Percentiles rank a stretch among this genome's conserved stretches.
Conservation (phyloP, 257 asterid genomes). For the Penstemon eatonii region DNA sequence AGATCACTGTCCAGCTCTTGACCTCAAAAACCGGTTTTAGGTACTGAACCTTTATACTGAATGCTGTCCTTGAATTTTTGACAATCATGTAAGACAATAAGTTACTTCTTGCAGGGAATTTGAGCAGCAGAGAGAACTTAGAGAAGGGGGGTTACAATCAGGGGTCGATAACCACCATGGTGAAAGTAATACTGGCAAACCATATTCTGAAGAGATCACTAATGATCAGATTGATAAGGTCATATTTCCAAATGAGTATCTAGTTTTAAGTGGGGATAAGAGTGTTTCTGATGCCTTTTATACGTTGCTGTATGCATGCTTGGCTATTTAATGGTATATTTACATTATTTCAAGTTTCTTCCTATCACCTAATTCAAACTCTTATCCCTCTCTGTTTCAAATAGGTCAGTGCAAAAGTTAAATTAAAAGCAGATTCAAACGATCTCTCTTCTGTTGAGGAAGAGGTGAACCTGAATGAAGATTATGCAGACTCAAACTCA, state of each 20-base stretch:
- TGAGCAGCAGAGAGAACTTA: conserved; percentile 97
- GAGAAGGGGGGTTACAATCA: conserved; percentile 78
- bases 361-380: not conserved
- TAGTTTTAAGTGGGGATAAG: not conserved
- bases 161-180: conserved; percentile 53
- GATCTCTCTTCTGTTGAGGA: conserved; percentile 75
- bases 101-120: conserved; percentile 66
- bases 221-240: conserved; percentile 58
- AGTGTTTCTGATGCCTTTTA: conserved; percentile 8
- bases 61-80: conserved; percentile 25
- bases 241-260: conserved; percentile 1
- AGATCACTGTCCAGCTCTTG: conserved; percentile 90
- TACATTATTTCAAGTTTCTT: conserved; percentile 4
- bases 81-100: conserved; percentile 27
- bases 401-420: conserved; percentile 61
- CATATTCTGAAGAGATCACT: conserved; percentile 43
- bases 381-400: conserved; percentile 21
- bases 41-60: conserved; percentile 43
- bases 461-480: conserved; percentile 58
- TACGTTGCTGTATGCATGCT: not conserved
- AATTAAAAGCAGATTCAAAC: conserved; percentile 58
- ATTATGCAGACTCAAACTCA: conserved; percentile 60
- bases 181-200: conserved; percentile 44
- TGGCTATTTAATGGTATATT: not conserved
- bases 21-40: conserved; percentile 99